phyloP scores from a whole-genome alignment of 768 basidiomycete genomes.

The Tylopilus intermedius region DNA sequence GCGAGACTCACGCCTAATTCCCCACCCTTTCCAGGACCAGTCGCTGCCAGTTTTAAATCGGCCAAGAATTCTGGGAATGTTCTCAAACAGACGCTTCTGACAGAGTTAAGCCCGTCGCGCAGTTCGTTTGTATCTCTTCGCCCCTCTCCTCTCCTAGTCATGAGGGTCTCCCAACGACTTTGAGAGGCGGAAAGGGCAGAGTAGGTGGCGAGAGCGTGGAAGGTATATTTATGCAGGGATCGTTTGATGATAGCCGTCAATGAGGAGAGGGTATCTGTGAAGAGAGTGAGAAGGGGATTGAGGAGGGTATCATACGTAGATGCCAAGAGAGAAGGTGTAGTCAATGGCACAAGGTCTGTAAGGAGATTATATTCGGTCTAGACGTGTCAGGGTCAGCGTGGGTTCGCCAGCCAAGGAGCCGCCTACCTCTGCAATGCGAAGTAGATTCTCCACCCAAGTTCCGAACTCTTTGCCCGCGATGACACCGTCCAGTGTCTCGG shows the following conservation, averaged over 20 bases:
- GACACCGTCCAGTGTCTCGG: slow-evolving; percentile 64
- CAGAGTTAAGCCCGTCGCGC: slow-evolving; percentile 60
- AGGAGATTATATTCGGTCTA: slow-evolving; percentile 70
- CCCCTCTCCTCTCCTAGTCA: slow-evolving; percentile 46
- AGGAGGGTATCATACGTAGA: slow-evolving; percentile 61
- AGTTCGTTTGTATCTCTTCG: slow-evolving; percentile 57
- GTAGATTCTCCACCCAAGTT: slow-evolving; percentile 60
- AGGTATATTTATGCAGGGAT: slow-evolving; percentile 71
- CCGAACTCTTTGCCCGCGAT: slow-evolving; percentile 67
- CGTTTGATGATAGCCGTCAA: slow-evolving; percentile 67
- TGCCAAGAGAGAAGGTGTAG: slow-evolving; percentile 44
- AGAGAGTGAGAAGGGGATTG: slow-evolving; percentile 58
- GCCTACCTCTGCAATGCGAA: slow-evolving; percentile 63
- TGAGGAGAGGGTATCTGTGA: slow-evolving; percentile 59
- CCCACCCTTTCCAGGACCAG: slow-evolving; percentile 43
- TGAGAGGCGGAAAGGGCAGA: slow-evolving; percentile 54
- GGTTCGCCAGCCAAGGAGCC: neutral
- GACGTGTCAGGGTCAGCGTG: neutral
- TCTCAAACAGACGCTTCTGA: slow-evolving; percentile 67
- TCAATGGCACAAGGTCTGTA: slow-evolving; percentile 57
- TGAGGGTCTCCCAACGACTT: slow-evolving; percentile 61
- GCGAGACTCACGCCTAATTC: slow-evolving; percentile 62
- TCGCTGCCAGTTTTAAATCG: slow-evolving; percentile 64
- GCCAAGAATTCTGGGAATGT: slow-evolving; percentile 83
- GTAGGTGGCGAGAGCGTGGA: slow-evolving; percentile 73